phyloP scores from a whole-genome alignment of 2,329 filamentous ascomycete species.

The Myriosclerotinia scirpicola region DNA sequence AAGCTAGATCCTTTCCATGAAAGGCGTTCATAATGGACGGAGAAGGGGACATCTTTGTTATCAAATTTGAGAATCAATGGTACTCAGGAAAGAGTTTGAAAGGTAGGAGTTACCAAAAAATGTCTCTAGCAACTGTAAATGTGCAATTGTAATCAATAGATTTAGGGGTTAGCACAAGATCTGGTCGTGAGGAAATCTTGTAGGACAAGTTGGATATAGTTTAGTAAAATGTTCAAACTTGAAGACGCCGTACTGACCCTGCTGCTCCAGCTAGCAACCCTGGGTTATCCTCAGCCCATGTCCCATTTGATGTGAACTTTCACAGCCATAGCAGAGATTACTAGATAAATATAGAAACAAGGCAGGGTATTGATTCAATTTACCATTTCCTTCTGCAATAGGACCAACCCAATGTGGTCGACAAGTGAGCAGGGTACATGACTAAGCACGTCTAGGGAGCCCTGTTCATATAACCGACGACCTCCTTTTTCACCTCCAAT shows the following conservation, averaged over 20 bases:
- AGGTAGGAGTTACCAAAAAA: too few relatives aligned
- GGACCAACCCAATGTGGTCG: neutral
- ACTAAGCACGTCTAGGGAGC: neutral
- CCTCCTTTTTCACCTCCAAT: neutral
- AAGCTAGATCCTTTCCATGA: neutral
- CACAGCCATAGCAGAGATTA: neutral
- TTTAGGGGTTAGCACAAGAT: too few relatives aligned
- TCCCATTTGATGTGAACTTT: neutral
- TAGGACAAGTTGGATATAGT: neutral
- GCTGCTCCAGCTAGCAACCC: neutral
- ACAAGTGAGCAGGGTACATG: too few relatives aligned
- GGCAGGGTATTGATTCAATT: neutral
- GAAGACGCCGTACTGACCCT: neutral
- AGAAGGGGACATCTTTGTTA: neutral
- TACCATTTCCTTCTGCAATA: neutral
- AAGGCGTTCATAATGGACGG: neutral
- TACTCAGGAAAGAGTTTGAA: too few relatives aligned
- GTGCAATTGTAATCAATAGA: too few relatives aligned
- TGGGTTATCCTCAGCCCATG: too few relatives aligned
- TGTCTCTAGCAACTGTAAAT: too few relatives aligned
- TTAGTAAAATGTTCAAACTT: neutral
- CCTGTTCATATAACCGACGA: neutral
- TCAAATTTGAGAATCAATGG: neutral
- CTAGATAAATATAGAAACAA: neutral
- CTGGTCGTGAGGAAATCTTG: too few relatives aligned